phyloP scores from a whole-genome alignment of 169 alveolate species.

The Eimeria necatrix region DNA sequence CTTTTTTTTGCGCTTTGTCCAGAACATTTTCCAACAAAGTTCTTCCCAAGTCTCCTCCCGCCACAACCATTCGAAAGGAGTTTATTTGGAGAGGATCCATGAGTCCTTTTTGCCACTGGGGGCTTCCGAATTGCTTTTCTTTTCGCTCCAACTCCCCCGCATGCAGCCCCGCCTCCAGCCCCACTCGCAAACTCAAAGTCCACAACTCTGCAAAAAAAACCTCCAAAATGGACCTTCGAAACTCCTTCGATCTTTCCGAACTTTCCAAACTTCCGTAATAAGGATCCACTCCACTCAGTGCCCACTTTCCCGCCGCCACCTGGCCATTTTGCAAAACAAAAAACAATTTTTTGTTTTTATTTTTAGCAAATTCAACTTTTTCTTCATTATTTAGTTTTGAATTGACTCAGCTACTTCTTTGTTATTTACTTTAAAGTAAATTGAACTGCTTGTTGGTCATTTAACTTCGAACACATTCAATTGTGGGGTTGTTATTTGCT shows the following conservation, averaged over 20 bases:
- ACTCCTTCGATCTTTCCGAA: background rate
- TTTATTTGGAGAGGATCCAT: constrained; percentile 33
- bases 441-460: too few relatives aligned
- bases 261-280: background rate
- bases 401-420: too few relatives aligned
- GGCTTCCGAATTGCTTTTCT: background rate
- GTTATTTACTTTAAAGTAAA: too few relatives aligned
- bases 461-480: too few relatives aligned
- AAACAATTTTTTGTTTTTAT: too few relatives aligned
- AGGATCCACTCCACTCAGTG: background rate
- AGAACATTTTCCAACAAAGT: background rate
- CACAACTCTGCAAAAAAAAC: background rate
- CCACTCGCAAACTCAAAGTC: background rate
- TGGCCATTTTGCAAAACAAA: background rate
- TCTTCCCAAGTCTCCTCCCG: constrained; percentile 22
- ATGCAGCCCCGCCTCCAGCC: background rate
- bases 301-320: background rate
- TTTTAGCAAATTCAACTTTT: too few relatives aligned
- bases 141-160: background rate
- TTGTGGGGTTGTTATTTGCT: too few relatives aligned
- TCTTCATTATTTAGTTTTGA: too few relatives aligned
- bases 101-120: background rate
- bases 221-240: background rate
- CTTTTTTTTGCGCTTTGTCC: background rate
- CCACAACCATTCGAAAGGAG: constrained; percentile 33